phyloP scores from a whole-genome alignment of 352 stramenopile species.

The Nothophytophthora sp. region DNA sequence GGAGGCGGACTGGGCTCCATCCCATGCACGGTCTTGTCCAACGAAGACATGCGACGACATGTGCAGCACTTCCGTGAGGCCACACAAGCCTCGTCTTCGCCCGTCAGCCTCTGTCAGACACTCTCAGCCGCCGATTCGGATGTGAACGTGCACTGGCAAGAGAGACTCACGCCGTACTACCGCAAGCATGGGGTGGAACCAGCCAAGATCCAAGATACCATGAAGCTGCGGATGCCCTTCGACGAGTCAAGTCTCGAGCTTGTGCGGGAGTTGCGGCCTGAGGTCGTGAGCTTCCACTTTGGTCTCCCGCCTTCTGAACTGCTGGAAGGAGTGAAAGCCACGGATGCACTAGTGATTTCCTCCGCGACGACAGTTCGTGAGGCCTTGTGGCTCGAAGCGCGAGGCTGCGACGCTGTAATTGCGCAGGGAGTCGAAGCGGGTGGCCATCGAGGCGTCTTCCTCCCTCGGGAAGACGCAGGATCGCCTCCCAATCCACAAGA shows the following conservation, averaged over 20 bases:
- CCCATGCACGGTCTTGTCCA: constrained; percentile 33
- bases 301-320: constrained; percentile 32
- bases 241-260: constrained; percentile 37
- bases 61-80: constrained; percentile 31
- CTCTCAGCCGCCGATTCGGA: constrained; percentile 11
- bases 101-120: constrained; percentile 55
- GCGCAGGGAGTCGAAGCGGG: constrained; percentile 63
- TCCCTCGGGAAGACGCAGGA: constrained; percentile 18
- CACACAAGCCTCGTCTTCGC: constrained; percentile 27
- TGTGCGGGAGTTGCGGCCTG: constrained; percentile 46
- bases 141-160: constrained; percentile 31
- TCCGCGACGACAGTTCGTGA: constrained; percentile 48
- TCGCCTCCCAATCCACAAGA: too few relatives aligned
- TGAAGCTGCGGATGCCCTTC: constrained; percentile 32
- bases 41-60: constrained; percentile 21
- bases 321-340: constrained; percentile 35
- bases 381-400: constrained; percentile 23
- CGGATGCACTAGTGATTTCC: constrained; percentile 41
- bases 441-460: constrained; percentile 57
- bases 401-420: constrained; percentile 49
- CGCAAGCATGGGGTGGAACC: constrained; percentile 26
- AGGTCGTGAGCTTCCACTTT: constrained; percentile 75
- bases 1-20: constrained; percentile 54
- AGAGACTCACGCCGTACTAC: constrained; percentile 39
- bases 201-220: constrained; percentile 12